Base-by-base conservation (phyloP, 2,329 filamentous ascomycete species). In the Aschersonia sp. region DNA sequence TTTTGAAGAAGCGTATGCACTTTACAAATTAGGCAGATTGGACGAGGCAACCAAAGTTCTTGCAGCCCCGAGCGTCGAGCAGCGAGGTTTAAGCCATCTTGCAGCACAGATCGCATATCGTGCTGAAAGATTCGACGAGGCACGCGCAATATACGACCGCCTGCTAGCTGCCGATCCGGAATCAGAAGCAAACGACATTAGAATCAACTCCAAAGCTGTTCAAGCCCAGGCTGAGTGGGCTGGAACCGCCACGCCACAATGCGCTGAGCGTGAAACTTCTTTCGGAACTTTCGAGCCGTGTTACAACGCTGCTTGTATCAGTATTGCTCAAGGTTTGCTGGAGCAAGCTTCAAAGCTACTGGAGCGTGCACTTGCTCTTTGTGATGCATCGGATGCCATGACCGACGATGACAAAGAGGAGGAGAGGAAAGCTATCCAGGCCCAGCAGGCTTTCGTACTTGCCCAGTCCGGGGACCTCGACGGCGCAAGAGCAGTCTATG, bases 211-310 rank as follows among this genome's bases (percentile, higher is more conserved):
- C n/a, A 71, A 79, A 5, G 87, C 86, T 2, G 73, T 79, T 4
- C 74, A 81, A 56, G 83, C 85, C 12, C 86, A 92, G 64, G 66
- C 85, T 9, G 74, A 82, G 52, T 91, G 84, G 84, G 68, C 75
- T 45, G 79, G 78, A 4, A 67, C 69, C 45, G 73, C 57, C 12
- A 50, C 55, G 5, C 43, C 51, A 3, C 47, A 51, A 57, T 70
- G 77, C 58, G 69, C 74, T 6, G 65, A 66, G 5, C 68, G 73
- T 50, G 78, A 81, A 29, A 54, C 55, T 51, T 78, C 85, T 55
- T 65, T 84, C 30, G 84, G 89, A 52, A 77, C 82, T 2, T 92
- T 92, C 55, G 87, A 92, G 67, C 82, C 84, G 30, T 82, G 84
- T 9, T 94, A 86, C 66, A 94, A 94, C 62, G 75, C 79, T 30